phyloP scores from a whole-genome alignment of 495 filamentous ascomycete genomes.

The Mycothermus thermophilus region DNA sequence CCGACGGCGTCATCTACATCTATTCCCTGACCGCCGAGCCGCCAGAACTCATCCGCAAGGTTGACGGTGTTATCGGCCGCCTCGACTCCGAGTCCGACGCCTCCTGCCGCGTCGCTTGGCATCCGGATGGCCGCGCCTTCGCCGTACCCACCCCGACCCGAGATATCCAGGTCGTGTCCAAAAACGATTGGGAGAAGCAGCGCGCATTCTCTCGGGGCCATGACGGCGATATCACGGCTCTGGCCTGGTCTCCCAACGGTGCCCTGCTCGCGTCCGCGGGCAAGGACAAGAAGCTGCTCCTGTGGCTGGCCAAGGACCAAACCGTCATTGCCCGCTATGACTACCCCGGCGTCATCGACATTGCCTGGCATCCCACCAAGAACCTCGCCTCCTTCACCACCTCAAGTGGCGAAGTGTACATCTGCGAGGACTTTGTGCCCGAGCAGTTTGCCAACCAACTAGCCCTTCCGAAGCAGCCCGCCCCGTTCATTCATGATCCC shows the following conservation, averaged over 20 bases:
- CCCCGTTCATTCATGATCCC: constrained; percentile 76
- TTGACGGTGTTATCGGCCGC: constrained; percentile 72
- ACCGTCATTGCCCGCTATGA: constrained; percentile 58
- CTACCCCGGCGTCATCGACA: constrained; percentile 65
- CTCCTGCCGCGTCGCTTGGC: constrained; percentile 70
- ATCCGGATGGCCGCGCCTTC: constrained; percentile 88
- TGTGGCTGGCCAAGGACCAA: constrained; percentile 87
- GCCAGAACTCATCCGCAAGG: constrained; percentile 62
- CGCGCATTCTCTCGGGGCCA: constrained; percentile 64
- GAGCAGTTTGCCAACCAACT: constrained; percentile 49
- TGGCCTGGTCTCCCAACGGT: constrained; percentile 90
- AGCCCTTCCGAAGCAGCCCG: constrained; percentile 45
- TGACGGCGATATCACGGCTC: constrained; percentile 69
- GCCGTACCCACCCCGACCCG: constrained; percentile 68
- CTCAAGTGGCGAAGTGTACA: constrained; percentile 80
- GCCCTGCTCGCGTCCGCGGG: constrained; percentile 71
- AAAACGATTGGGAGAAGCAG: constrained; percentile 76
- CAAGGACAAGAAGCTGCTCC: constrained; percentile 64
- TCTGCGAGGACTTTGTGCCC: constrained; percentile 66
- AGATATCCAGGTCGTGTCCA: constrained; percentile 76
- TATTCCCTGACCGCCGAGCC: constrained; percentile 74
- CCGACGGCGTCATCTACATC: constrained; percentile 74
- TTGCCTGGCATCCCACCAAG: constrained; percentile 80
- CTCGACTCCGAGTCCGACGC: constrained; percentile 67
- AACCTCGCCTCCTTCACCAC: constrained; percentile 86